Evolutionary conservation across 352 stramenopile species (phyloP).

Genomic region (Globisporangium orthogonon): DNA sequence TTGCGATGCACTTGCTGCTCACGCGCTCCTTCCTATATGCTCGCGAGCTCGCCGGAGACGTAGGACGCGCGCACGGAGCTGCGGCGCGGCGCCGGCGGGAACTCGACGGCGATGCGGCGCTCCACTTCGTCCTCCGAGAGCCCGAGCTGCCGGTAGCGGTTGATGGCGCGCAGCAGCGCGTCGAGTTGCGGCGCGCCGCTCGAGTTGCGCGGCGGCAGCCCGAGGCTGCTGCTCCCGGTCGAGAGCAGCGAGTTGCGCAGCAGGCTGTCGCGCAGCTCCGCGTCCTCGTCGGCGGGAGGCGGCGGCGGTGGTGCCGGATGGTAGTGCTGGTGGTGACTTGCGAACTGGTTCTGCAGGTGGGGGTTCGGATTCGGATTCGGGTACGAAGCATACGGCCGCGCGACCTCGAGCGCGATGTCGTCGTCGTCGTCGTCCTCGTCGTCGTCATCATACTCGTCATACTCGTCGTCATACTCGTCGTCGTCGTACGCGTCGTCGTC

Average conservation of each 20-base stretch:
- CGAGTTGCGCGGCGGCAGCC: slow-evolving; percentile 46
- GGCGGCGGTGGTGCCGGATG: not conserved
- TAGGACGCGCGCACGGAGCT: not conserved
- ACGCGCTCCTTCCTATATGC: slow-evolving; percentile 4
- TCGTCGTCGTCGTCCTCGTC: slow-evolving; percentile 60
- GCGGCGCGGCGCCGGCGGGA: slow-evolving; percentile 37
- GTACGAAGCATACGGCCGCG: slow-evolving; percentile 25
- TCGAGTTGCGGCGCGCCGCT: slow-evolving; percentile 59
- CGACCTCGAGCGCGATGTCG: slow-evolving; percentile 68
- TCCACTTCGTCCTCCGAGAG: slow-evolving; percentile 66
- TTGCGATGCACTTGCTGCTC: too few species aligned
- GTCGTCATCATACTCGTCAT: not conserved
- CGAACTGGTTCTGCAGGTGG: too few species aligned
- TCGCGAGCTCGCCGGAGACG: slow-evolving; percentile 11
- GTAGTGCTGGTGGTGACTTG: not conserved
- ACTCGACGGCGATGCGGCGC: slow-evolving; percentile 50
- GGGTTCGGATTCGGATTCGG: not conserved
- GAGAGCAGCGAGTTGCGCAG: slow-evolving; percentile 45
- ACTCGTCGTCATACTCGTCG: slow-evolving; percentile 3
- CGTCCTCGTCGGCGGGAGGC: not conserved
- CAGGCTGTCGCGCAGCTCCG: slow-evolving; percentile 5
- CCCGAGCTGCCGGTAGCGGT: slow-evolving; percentile 49
- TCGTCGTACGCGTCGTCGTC: slow-evolving; percentile 14
- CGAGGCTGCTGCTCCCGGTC: slow-evolving; percentile 47
- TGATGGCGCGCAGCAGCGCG: slow-evolving; percentile 49